These are phyloP conservation scores for Candida quercuum DNA, from an alignment of 805 yeast genomes.

Conservation along the genomic window DNA sequence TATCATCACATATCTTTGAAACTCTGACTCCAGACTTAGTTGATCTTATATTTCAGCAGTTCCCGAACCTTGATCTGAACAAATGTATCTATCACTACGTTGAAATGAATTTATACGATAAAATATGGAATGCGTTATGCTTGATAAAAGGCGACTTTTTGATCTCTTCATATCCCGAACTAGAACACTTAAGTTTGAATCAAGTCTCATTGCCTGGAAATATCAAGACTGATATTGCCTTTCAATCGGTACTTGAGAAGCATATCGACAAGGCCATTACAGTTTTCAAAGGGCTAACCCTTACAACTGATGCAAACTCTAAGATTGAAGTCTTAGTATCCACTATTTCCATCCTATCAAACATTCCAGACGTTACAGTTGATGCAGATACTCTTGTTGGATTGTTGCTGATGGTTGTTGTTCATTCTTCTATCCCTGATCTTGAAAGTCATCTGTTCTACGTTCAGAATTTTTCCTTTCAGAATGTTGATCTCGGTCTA, in stretches of 20 bases:
- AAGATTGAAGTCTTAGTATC: conserved; percentile 45
- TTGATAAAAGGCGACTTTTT: conserved; percentile 22
- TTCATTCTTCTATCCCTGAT: conserved; percentile 52
- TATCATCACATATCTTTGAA: conserved; percentile 25
- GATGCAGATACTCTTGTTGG: conserved; percentile 84
- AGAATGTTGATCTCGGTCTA: conserved; percentile 49
- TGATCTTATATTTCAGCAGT: conserved; percentile 19
- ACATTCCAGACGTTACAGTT: conserved; percentile 30
- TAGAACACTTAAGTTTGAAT: conserved; percentile 29
- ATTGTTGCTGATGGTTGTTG: conserved; percentile 63
- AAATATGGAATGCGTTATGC: conserved; percentile 51
- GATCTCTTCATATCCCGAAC: conserved; percentile 15
- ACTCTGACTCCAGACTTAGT: conserved; percentile 19
- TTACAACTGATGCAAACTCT: conserved; percentile 40
- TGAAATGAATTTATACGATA: conserved; percentile 62
- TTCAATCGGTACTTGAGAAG: conserved; percentile 31
- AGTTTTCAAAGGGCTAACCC: conserved; percentile 42
- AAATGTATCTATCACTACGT: conserved; percentile 62
- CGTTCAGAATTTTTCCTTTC: conserved; percentile 52
- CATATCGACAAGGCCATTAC: conserved; percentile 46
- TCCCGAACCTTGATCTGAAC: conserved; percentile 42
- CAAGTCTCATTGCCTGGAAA: conserved; percentile 36
- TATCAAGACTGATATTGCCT: conserved; percentile 22
- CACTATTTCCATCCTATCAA: conserved; percentile 49
- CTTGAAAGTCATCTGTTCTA: conserved; percentile 62